Conservation (phyloP, 2,329 filamentous ascomycete species). For the Aureobasidium melanogenum region DNA sequence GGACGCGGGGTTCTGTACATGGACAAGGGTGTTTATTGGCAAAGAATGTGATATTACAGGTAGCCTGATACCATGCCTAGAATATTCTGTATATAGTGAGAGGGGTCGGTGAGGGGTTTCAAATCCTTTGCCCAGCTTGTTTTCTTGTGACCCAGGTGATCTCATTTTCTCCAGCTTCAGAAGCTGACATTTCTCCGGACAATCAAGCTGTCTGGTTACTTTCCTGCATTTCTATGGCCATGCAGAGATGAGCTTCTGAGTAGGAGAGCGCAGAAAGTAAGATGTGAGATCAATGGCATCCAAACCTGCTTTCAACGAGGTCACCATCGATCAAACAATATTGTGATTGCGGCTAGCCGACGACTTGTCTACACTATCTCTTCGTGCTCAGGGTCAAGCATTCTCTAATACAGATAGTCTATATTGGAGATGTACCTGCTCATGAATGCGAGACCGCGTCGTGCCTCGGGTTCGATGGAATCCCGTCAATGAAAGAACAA, state of each 20-base stretch:
- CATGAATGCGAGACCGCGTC: not conserved
- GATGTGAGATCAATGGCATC: not conserved
- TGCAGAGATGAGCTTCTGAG: not conserved
- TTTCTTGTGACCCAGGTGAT: not conserved
- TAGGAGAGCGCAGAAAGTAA: too few relatives aligned
- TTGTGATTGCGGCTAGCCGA: not conserved
- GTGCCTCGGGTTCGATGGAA: not conserved
- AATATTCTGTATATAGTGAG: not conserved
- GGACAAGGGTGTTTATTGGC: not conserved
- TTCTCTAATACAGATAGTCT: not conserved
- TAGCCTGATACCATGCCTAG: not conserved
- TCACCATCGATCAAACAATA: not conserved
- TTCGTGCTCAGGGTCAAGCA: not conserved
- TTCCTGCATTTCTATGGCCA: not conserved
- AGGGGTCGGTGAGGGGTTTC: conserved; percentile 12
- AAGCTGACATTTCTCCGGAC: not conserved
- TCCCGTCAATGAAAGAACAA: not conserved
- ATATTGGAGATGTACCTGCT: not conserved
- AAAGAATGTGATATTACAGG: not conserved
- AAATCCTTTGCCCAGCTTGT: not conserved
- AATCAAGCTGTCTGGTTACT: not conserved
- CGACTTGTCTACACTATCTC: not conserved
- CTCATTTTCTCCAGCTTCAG: not conserved
- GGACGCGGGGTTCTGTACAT: not conserved
- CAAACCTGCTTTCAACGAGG: not conserved